Base-by-base conservation (phyloP, 2,329 filamentous ascomycete genomes). In the Parastagonospora avenae region DNA sequence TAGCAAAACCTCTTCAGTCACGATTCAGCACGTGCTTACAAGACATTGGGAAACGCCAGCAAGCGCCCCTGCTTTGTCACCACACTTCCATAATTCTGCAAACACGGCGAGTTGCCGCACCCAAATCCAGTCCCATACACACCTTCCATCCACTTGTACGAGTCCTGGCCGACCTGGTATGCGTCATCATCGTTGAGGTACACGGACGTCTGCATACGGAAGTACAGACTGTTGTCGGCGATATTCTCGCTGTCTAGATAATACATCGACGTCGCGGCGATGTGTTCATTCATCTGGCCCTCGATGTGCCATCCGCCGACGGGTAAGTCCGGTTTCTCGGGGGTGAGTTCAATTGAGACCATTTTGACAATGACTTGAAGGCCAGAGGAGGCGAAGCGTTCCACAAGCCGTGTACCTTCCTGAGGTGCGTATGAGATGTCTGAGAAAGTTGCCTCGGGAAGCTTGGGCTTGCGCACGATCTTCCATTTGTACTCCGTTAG, bases 351-450 rank as follows among this genome's bases (percentile, higher is more conserved):
- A 43, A 87, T 81, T 31, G 78, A 81, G 1, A 83, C 79, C 56
- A 89, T 74, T 62, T 88, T 87, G 29, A 87, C 79, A 42, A 89
- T 84, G 31, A 89, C 68, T 59, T 89, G 86, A 3, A 88, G 62
- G 4, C 64, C 63, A 28, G 55, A 49, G 8, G 54, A 31, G 12
- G 24, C 38, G 30, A 54, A 66, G 1, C 29, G 50, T 9, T 64
- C 55, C 9, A 46, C 14, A 15, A 64, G 56, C 11, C 51, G 50
- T 14, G 50, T 32, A 9, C 42, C 52, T 8, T 40, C 11, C 33
- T 48, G 24, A 9, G 58, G 59, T 1, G 43, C 30, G 33, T 67
- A 63, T 10, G 64, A 45, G 8, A 65, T 32, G 4, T 60, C 52
- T 11, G 53, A 11, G 15, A 58, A 58, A 1, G 28, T 12, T 15